Evolutionary conservation across 2,329 filamentous ascomycete genomes (phyloP).

Genomic region (Zymoseptoria ardabiliae): DNA sequence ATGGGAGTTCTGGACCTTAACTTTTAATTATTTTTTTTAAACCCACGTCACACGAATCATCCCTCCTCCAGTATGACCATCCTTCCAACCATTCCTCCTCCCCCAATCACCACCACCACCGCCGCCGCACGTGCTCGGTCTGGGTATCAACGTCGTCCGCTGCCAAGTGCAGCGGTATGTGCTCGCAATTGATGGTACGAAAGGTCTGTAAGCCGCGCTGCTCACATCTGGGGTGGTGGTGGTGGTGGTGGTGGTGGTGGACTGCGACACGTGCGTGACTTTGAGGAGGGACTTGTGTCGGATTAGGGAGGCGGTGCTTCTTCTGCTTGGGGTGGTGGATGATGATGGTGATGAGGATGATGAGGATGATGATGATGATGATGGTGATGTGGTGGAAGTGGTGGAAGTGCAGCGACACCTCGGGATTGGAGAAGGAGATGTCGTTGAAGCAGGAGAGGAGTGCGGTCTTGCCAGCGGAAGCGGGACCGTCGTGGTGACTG

Average conservation of each 20-base stretch:
- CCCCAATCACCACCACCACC: too few relatives aligned
- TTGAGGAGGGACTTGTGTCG: slow-evolving; percentile 5
- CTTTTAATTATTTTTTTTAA: too few relatives aligned
- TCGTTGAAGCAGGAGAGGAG: neutral
- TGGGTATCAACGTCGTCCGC: too few relatives aligned
- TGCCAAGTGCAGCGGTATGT: neutral
- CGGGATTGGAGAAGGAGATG: neutral
- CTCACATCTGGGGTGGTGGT: neutral
- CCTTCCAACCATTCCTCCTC: too few relatives aligned
- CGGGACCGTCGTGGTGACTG: neutral
- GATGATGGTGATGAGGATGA: too few relatives aligned
- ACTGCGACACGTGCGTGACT: slow-evolving; percentile 8
- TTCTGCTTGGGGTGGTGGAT: neutral
- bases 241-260: neutral
- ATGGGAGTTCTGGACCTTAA: too few relatives aligned
- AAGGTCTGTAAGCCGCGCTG: neutral
- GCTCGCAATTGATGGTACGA: too few relatives aligned
- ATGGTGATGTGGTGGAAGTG: too few relatives aligned
- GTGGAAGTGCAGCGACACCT: neutral
- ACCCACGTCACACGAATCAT: too few relatives aligned
- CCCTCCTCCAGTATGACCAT: too few relatives aligned
- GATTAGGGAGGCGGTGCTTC: slow-evolving; percentile 8
- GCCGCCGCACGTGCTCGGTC: too few relatives aligned
- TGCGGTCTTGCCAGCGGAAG: neutral
- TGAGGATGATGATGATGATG: too few relatives aligned